A percentile compares a stretch with the other conserved stretches of the same genome.
These are phyloP conservation scores for Colletotrichum sp. DNA, from an alignment of 2,329 filamentous ascomycete genomes.

Conservation along the genomic window DNA sequence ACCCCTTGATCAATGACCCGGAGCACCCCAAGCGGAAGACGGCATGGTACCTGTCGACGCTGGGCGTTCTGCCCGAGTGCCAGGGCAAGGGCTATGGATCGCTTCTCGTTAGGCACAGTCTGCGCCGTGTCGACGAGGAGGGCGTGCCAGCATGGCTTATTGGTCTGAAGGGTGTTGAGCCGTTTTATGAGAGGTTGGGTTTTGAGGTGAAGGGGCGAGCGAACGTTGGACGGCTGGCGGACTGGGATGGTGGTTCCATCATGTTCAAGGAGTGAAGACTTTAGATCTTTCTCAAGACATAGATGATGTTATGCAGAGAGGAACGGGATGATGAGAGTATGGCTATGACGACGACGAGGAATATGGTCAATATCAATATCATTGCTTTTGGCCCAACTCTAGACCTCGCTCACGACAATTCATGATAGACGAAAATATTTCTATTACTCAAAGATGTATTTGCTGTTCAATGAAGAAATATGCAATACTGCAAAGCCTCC, in stretches of 20 bases:
- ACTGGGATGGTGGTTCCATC: constrained; percentile 39
- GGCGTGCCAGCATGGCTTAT: constrained; percentile 36
- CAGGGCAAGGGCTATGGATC: constrained; percentile 37
- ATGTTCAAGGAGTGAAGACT: constrained; percentile 39
- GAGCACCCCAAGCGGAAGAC: constrained; percentile 29
- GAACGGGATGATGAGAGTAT: neutral
- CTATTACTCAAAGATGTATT: neutral
- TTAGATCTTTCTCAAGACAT: neutral
- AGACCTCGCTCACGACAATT: neutral
- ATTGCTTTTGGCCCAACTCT: neutral
- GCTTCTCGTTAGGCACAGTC: constrained; percentile 32
- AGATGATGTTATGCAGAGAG: neutral
- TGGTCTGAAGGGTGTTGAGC: constrained; percentile 33
- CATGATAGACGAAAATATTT: neutral
- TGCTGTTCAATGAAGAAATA: neutral
- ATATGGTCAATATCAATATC: neutral
- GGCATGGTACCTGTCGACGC: constrained; percentile 39
- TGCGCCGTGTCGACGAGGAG: constrained; percentile 30
- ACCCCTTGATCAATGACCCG: constrained; percentile 27
- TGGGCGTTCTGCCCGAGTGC: constrained; percentile 33
- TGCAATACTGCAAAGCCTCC: neutral
- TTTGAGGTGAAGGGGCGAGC: constrained; percentile 37
- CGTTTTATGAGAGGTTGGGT: constrained; percentile 35
- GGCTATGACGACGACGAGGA: neutral
- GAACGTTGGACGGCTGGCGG: constrained; percentile 38